These are phyloP conservation scores for Nicotiana attenuata DNA, from an alignment of 257 asterid species.

Conservation along the genomic window DNA sequence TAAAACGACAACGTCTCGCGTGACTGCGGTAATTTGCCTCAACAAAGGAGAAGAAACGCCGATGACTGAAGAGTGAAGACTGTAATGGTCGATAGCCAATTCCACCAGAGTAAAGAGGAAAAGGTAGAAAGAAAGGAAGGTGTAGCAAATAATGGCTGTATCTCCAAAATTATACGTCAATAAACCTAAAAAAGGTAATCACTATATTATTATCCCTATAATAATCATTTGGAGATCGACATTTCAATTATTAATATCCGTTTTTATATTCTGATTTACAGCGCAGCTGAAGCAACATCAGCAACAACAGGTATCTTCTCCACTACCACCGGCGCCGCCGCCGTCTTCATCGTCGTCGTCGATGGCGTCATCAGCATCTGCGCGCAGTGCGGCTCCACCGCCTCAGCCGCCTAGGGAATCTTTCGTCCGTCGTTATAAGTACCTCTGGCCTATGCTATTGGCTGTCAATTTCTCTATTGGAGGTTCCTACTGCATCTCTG, in stretches of 20 bases:
- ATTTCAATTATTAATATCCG: neutral
- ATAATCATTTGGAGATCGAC: neutral
- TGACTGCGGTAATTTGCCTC: neutral
- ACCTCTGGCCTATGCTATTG: slow-evolving; percentile 67
- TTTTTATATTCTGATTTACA: neutral
- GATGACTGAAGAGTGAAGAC: neutral
- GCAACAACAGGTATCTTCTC: slow-evolving; percentile 21
- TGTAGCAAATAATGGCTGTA: slow-evolving; percentile 36
- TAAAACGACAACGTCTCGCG: neutral
- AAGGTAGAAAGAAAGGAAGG: neutral
- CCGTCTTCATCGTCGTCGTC: slow-evolving; percentile 30
- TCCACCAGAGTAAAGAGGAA: neutral
- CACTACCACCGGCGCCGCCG: slow-evolving; percentile 31
- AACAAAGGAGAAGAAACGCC: neutral
- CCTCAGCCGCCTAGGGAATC: slow-evolving; percentile 56
- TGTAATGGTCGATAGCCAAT: neutral
- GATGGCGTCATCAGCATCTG: slow-evolving; percentile 28
- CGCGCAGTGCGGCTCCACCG: slow-evolving; percentile 35
- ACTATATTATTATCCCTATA: neutral
- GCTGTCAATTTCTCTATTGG: slow-evolving; percentile 72
- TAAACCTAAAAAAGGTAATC: slow-evolving; percentile 66
- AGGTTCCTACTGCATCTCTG: slow-evolving; percentile 35
- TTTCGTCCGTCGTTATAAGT: slow-evolving; percentile 61
- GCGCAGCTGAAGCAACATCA: slow-evolving; percentile 48
- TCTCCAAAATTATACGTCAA: slow-evolving; percentile 50